Evolutionary conservation across 23 red algal species (phyloP), one percentile per base, ranked within the genome.

Genomic region (Agarophyton chilense): DNA sequence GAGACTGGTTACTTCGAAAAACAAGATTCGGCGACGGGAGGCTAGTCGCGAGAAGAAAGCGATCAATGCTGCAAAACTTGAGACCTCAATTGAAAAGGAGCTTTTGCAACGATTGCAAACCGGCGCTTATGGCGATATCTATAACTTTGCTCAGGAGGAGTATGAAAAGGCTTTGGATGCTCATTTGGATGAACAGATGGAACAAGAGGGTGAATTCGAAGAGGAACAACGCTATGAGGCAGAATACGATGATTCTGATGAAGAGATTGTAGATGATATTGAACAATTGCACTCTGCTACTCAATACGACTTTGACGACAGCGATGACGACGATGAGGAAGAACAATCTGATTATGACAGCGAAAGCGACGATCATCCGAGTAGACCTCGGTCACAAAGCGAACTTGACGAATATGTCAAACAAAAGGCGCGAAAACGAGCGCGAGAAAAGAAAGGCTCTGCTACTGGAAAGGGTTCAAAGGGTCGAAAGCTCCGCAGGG

Each of bases 41-140:
- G 51, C 62, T 19, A 71, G 51, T 45, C 77, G 89, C 35, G 96
- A 98, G 39, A 81, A 90, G 82, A 95, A 95, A 62, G 96, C 96
- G 17, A 38, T 79, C 31, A 67, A 44, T 45, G 88, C 94, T 0
- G 92, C 96, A 14, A 93, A 95, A 70, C 65, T 98, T 51, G 93
- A 94, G 31, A 46, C 73, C 10, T 65, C 90, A 31, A 95, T 98
- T 58, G 96, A 98, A 64, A 83, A 88, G 19, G 93, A 98, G 82
- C 89, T 98, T 8, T 57, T 95, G 63, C 51, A 83, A 52, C 64
- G 96, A 17, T 87, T 98, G 47, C 44, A 83, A 56, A 78, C 63
- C 21, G 93, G 93, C 17, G 87, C 88, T 26, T 98, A 98, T 60
- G 89, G 92, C 10, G 93, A 95, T 70, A 95, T 98, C 79, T 98